Conservation (phyloP, 164 flowering plant genomes). For the Brasenia schreberi region DNA sequence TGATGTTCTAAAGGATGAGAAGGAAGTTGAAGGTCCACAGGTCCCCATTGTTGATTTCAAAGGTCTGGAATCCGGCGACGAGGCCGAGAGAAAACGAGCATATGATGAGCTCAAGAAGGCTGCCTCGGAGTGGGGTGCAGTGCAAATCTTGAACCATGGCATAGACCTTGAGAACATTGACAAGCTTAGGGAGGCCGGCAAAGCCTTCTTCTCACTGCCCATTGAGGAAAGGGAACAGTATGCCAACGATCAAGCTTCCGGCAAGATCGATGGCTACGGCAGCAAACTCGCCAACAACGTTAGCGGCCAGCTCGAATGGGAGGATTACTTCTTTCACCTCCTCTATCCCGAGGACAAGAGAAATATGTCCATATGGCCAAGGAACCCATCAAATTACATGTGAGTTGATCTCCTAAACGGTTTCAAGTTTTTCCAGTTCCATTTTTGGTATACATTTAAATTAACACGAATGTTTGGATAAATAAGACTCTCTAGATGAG, state of each 20-base stretch:
- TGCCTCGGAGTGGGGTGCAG: conserved; percentile 61
- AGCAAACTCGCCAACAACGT: conserved; percentile 84
- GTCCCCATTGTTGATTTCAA: conserved; percentile 56
- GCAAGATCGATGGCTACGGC: conserved; percentile 80
- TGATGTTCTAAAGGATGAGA: conserved; percentile 61
- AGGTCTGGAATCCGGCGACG: conserved; percentile 40
- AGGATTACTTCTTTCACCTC: conserved; percentile 84
- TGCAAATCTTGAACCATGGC: conserved; percentile 80
- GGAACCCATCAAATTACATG: conserved; percentile 57
- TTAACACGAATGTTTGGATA: too few species aligned
- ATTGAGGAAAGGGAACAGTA: conserved; percentile 76
- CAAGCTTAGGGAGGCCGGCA: conserved; percentile 51
- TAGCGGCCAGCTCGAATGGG: conserved; percentile 85
- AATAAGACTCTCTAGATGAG: too few species aligned
- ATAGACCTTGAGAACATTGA: conserved; percentile 38
- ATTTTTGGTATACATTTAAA: too few species aligned
- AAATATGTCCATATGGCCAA: conserved; percentile 76
- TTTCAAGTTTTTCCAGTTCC: background rate
- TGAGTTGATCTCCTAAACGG: conserved; percentile 15
- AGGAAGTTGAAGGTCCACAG: conserved; percentile 43
- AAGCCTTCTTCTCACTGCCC: conserved; percentile 56
- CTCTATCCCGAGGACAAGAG: conserved; percentile 61
- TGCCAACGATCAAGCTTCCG: conserved; percentile 66
- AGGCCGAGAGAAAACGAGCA: conserved; percentile 22
- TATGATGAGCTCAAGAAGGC: conserved; percentile 47